Evolutionary conservation across 306 rosid genomes (phyloP), one percentile per base, ranked within the genome.

Genomic region (Sechiopsis laciniata): DNA sequence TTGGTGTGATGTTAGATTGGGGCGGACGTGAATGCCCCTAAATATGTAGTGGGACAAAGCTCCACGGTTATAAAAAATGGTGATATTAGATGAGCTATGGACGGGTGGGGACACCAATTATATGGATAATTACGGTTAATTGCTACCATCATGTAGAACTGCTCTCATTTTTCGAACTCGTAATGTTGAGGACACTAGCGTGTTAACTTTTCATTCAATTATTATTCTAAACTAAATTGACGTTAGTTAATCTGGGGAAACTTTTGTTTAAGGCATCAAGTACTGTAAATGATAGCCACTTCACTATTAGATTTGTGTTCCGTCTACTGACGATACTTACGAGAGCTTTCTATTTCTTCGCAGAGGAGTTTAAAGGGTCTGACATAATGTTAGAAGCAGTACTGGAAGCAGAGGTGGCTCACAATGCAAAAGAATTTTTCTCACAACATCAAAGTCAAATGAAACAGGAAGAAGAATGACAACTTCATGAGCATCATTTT

Each of bases 361-460:
- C 87, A 88, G 97, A 75, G 59, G 83, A 83, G 40, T 78, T 76
- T 71, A 82, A 69, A 48, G 98, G 96, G 78, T 88, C 93, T 37
- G 93, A 90, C 78, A 64, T 88, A 76, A 82, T 92, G 58, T 83
- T 86, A 75, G 97, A 90, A 85, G 98, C 97, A 51, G 74, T 88
- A 46, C 54, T 90, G 80, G 97, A 90, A 87, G 90, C 98, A 81
- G 96, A 90, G 77, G 91, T 93, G 54, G 96, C 97, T 63, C 88
- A 56, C 71, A 90, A 74, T 2, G 95, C 97, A 75, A 90, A 94
- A 82, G 87, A 90, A 55, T 90, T 90, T 87, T 86, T 90, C 84
- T 87, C 91, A 16, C 85, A 80, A 55, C 94, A 90, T 60, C 84
- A 86, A 79, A 90, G 77, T 72, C 87, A 88, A 80, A 73, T 76